Evolutionary conservation across 2,329 filamentous ascomycete species (phyloP).

Genomic region (Cylindrodendrum hubeiense): DNA sequence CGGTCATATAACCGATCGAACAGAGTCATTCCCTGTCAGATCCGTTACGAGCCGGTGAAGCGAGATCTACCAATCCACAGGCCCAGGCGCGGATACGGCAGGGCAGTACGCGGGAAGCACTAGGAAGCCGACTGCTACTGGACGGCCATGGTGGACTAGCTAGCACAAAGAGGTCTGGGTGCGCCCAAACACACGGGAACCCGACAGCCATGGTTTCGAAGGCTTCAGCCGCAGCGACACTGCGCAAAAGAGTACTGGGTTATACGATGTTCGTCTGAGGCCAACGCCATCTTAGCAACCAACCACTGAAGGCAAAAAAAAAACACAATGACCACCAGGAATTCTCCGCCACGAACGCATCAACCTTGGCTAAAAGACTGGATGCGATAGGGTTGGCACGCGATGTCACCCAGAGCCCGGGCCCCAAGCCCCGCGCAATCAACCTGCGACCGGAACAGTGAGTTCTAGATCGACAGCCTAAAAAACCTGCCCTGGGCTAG

Average conservation of each 20-base stretch:
- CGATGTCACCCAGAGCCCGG: constrained; percentile 23
- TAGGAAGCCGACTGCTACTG: not conserved
- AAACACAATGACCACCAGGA: not conserved
- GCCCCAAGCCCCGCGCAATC: constrained; percentile 11
- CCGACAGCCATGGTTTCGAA: not conserved
- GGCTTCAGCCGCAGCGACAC: not conserved
- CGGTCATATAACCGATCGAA: not conserved
- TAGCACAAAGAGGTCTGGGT: not conserved
- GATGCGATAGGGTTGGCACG: constrained; percentile 14
- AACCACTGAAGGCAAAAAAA: not conserved
- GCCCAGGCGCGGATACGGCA: not conserved
- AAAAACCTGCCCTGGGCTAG: not conserved
- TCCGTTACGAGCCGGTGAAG: constrained; percentile 10
- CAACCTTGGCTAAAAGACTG: not conserved
- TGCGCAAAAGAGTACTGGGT: not conserved
- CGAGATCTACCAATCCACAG: constrained; percentile 4
- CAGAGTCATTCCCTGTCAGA: not conserved
- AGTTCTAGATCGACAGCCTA: constrained; percentile 20
- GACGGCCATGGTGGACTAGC: constrained; percentile 24
- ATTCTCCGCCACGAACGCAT: not conserved
- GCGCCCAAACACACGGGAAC: constrained; percentile 21
- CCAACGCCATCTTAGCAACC: no score
- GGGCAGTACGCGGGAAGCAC: constrained; percentile 14
- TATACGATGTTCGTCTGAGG: not conserved
- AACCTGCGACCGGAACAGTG: constrained; percentile 26